Base-by-base conservation (phyloP, 139 green algal genomes). In the Auxenochlorella protothecoides region DNA sequence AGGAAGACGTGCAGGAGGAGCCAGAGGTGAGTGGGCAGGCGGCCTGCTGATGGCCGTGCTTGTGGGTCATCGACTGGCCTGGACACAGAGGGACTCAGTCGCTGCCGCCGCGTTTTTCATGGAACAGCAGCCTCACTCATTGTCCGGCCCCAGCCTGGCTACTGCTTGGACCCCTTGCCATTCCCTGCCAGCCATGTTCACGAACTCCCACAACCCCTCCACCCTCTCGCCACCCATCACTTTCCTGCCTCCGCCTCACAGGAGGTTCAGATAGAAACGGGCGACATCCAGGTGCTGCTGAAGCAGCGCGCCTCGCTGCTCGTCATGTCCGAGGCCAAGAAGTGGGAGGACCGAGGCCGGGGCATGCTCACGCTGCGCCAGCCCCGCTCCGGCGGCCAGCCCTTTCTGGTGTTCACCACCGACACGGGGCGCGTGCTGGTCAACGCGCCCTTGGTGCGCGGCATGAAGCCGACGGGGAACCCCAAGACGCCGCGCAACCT, bases 391-490 rank as follows among this genome's bases (percentile, higher is more conserved):
- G 44, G 51, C 53, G 68, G 70, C 56, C 53, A 6, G 16, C 66
- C 69, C 10, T 83, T 76, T 60, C 54, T 83, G 62, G 78, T 83
- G 14, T 83, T 83, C 69, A 79, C 78, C 16, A 77, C 73, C 14
- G 70, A 77, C 61, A 65, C 68, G 51, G 78, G 78, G 16, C 72
- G 64, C 51, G 60, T 83, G 16, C 56, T 83, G 73, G 72, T 83
- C 64, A 83, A 83, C 59, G 73, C 73, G 11, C 59, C 63, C 14
- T 59, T 83, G 4, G 11, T 72, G 0, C 61, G 59, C 6, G 60
- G 65, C 13, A 73, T 83, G 57, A 83, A 83, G 66, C 73, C 69
- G 27, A 76, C 60, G 11, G 59, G 53, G 56, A 79, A 79, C 59
- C 16, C 73, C 55, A 83, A 83, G 72, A 56, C 27, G 4, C 78